Evolutionary conservation across 345 rosid species (phyloP).

Genomic region (Gossypium arboreum): DNA sequence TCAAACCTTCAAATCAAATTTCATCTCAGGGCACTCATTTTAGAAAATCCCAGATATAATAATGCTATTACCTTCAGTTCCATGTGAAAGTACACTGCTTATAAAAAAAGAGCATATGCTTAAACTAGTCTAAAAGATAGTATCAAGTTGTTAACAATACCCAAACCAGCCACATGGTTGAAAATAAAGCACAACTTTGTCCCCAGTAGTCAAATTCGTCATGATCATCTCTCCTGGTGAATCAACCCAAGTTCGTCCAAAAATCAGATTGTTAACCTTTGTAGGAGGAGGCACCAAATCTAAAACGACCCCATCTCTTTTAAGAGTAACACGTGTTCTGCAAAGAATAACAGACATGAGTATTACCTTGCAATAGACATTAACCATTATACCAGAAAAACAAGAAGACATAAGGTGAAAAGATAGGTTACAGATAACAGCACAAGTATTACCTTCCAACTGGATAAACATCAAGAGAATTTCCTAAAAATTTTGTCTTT

Average conservation of each 20-base stretch:
- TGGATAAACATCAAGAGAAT: conserved; percentile 69
- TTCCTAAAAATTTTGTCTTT: conserved; percentile 82
- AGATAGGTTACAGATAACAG: background rate
- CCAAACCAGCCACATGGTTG: conserved; percentile 92
- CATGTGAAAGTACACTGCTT: background rate
- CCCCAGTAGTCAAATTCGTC: conserved; percentile 72
- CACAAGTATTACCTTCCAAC: conserved; percentile 55
- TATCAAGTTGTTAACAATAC: conserved; percentile 28
- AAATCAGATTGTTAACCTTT: conserved; percentile 68
- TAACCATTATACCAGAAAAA: conserved; percentile 1
- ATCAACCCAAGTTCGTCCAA: conserved; percentile 84
- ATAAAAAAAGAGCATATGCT: background rate
- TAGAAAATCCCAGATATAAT: background rate
- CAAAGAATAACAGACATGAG: background rate
- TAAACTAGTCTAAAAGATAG: background rate
- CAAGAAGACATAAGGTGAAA: background rate
- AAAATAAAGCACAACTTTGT: conserved; percentile 70
- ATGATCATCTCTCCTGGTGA: conserved; percentile 81
- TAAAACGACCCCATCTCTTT: conserved; percentile 61
- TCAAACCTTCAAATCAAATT: background rate
- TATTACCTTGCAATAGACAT: conserved; percentile 57
- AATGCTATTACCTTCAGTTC: background rate
- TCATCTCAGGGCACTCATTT: background rate
- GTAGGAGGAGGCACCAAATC: conserved; percentile 82
- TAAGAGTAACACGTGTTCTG: conserved; percentile 68